Conservation (phyloP, 345 rosid species). For the Gossypium thurberi region DNA sequence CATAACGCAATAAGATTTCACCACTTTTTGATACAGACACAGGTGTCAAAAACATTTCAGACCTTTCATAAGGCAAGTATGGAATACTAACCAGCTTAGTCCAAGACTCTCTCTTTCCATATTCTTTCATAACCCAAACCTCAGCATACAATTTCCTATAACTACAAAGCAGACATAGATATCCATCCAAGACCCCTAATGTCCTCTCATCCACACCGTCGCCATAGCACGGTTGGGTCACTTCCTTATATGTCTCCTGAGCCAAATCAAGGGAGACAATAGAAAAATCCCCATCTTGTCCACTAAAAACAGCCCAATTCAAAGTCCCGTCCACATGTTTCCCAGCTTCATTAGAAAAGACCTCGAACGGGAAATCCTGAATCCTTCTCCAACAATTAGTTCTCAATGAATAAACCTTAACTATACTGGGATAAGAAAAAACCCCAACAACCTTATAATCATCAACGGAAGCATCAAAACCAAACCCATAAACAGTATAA, state of each 20-base stretch:
- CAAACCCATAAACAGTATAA: constrained; percentile 4
- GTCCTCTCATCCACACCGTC: background rate
- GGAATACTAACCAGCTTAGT: constrained; percentile 1
- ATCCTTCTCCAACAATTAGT: constrained; percentile 12
- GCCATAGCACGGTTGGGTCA: background rate
- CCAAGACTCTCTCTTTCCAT: constrained; percentile 13
- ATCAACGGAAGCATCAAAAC: constrained; percentile 6
- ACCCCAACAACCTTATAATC: constrained; percentile 9
- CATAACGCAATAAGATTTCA: background rate
- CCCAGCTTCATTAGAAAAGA: background rate
- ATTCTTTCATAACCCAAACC: constrained; percentile 13
- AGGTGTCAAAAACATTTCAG: background rate
- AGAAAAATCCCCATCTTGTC: background rate
- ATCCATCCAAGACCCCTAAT: background rate
- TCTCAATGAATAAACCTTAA: constrained; percentile 1
- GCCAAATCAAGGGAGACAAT: constrained; percentile 7
- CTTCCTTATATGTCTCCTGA: background rate
- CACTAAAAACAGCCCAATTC: background rate
- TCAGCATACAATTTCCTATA: background rate
- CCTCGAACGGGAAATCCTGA: background rate
- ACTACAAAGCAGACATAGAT: background rate
- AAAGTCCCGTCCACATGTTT: constrained; percentile 8
- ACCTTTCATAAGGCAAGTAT: too few species aligned
- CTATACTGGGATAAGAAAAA: background rate
- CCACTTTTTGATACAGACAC: background rate